Percentiles rank a stretch among this genome's conserved stretches.
These are phyloP conservation scores for Cercospora janseana DNA, from an alignment of 2,329 filamentous ascomycete species.

Conservation along the genomic window DNA sequence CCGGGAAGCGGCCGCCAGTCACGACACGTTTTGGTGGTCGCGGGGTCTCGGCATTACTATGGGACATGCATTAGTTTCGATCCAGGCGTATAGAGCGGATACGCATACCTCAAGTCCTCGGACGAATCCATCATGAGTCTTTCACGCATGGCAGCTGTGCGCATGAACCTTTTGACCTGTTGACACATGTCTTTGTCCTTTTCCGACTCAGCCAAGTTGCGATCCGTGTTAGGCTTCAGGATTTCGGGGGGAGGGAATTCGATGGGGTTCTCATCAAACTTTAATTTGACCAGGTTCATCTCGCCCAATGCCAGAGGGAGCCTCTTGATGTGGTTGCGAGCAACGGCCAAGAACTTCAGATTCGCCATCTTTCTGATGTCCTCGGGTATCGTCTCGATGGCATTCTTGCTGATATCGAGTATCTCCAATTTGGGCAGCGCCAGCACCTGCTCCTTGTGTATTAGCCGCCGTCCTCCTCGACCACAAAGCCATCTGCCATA, in stretches of 20 bases:
- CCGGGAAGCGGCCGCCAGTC: constrained; percentile 56
- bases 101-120: constrained; percentile 30
- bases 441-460: constrained; percentile 67
- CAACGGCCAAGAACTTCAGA: constrained; percentile 83
- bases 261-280: constrained; percentile 84
- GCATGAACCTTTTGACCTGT: constrained; percentile 59
- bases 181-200: constrained; percentile 60
- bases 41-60: constrained; percentile 74
- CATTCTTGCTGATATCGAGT: constrained; percentile 86
- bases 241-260: constrained; percentile 64
- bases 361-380: constrained; percentile 79
- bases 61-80: constrained; percentile 4
- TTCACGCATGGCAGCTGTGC: constrained; percentile 41
- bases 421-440: constrained; percentile 85
- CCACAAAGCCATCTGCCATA: constrained; percentile 43
- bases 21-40: constrained; percentile 61
- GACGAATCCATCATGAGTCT: constrained; percentile 30
- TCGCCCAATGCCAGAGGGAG: constrained; percentile 81
- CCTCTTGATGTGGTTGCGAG: constrained; percentile 81
- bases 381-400: constrained; percentile 71
- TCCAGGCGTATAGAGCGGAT: not conserved
- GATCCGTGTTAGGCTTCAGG: constrained; percentile 33
- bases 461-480: constrained; percentile 10
- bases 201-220: constrained; percentile 54
- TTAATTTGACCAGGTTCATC: constrained; percentile 88